A percentile compares a stretch with the other conserved stretches of the same genome.
Conservation (phyloP, 768 basidiomycete genomes). For the Pisolithus albus region DNA sequence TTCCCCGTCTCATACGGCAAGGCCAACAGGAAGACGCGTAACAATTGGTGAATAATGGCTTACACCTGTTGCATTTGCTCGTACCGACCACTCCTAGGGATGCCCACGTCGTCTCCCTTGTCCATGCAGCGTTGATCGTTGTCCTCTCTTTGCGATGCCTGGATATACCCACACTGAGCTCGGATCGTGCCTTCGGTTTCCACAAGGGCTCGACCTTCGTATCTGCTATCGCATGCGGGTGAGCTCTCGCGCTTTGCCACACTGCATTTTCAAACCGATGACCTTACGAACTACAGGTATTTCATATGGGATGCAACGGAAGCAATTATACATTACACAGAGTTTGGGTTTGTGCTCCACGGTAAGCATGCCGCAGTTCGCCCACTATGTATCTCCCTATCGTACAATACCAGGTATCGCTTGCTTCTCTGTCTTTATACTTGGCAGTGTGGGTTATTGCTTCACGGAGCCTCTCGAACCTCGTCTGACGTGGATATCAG, state of each 20-base stretch:
- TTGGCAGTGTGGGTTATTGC: conserved; percentile 56
- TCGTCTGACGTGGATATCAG: conserved; percentile 26
- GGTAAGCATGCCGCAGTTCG: conserved; percentile 34
- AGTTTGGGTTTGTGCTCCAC: conserved; percentile 72
- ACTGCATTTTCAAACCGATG: not conserved
- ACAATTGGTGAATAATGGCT: conserved; percentile 49
- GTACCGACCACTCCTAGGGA: conserved; percentile 38
- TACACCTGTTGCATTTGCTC: not conserved
- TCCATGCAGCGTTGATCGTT: conserved; percentile 63
- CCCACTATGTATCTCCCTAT: not conserved
- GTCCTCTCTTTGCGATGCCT: conserved; percentile 55
- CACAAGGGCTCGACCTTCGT: conserved; percentile 49
- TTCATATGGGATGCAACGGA: conserved; percentile 84
- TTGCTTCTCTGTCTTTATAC: conserved; percentile 58
- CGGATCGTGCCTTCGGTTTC: conserved; percentile 77
- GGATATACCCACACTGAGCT: conserved; percentile 36
- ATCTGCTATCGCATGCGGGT: conserved; percentile 69
- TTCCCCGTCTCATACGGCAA: conserved; percentile 46
- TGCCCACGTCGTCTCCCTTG: conserved; percentile 64
- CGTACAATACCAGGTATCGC: conserved; percentile 38
- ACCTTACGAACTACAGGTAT: conserved; percentile 36
- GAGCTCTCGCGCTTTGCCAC: conserved; percentile 12
- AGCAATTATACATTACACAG: conserved; percentile 58
- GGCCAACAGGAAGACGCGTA: conserved; percentile 40
- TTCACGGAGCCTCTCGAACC: not conserved